Percentiles rank a stretch among this genome's conserved stretches.
Conservation (phyloP, 805 yeast species). For the Candida loeiensis region DNA sequence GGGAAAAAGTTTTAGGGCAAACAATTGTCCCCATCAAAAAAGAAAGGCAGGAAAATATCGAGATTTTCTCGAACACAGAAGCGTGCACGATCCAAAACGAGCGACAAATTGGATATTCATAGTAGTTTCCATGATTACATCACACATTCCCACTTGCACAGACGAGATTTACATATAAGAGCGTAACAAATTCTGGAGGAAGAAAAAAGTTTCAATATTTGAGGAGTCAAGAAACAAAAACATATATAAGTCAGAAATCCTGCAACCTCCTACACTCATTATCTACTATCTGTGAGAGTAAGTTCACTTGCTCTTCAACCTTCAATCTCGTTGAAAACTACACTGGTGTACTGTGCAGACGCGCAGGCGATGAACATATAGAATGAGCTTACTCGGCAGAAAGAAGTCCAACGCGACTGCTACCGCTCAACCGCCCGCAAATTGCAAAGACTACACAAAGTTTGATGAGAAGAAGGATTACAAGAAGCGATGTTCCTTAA, state of each 20-base stretch:
- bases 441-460: conserved; percentile 17
- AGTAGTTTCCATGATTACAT: conserved; percentile 4
- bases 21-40: conserved; percentile 1
- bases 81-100: conserved; percentile 5
- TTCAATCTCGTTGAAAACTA: background rate
- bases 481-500: conserved; percentile 36
- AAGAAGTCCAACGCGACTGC: conserved; percentile 8
- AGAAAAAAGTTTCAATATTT: background rate
- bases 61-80: conserved; percentile 1
- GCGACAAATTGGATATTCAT: conserved; percentile 2
- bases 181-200: background rate
- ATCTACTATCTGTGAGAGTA: background rate
- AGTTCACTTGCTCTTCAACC: background rate
- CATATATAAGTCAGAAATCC: conserved; percentile 4
- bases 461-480: conserved; percentile 47
- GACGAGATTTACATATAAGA: conserved; percentile 4
- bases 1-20: conserved; percentile 5
- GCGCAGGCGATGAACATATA: conserved; percentile 59
- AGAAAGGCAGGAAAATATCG: conserved; percentile 1
- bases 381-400: conserved; percentile 26
- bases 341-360: background rate
- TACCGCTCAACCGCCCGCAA: conserved; percentile 3
- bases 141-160: conserved; percentile 4
- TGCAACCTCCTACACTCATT: background rate
- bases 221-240: conserved; percentile 1